phyloP scores from a whole-genome alignment of 225 moss, liverwort and hornwort genomes.

The Physcomitrellopsis africana region DNA sequence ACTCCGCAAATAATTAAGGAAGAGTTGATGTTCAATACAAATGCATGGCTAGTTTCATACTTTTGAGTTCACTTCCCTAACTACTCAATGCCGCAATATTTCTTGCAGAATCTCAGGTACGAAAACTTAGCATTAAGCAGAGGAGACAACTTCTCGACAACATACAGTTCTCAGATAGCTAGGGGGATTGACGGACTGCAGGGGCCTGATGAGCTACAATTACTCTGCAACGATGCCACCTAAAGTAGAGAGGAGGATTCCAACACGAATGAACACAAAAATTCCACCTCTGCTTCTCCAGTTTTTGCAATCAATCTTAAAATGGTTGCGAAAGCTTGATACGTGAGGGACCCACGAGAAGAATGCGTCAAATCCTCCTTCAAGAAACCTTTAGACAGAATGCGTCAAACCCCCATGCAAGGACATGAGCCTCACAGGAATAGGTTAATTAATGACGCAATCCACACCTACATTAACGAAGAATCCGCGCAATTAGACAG shows the following conservation, averaged over 20 bases:
- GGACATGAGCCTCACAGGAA: neutral
- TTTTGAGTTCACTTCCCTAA: conserved; percentile 11
- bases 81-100: neutral
- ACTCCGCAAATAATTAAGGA: neutral
- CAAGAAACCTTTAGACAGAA: too few relatives aligned
- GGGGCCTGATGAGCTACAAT: neutral
- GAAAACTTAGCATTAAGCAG: neutral
- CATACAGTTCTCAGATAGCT: neutral
- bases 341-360: neutral
- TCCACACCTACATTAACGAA: conserved; percentile 23
- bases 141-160: neutral
- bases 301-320: neutral
- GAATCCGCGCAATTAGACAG: neutral
- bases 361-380: neutral
- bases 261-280: neutral
- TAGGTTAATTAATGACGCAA: conserved; percentile 2
- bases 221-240: neutral
- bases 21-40: neutral
- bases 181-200: neutral
- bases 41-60: neutral
- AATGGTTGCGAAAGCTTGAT: neutral
- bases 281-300: neutral
- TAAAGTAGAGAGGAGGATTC: neutral
- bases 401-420: too few relatives aligned
- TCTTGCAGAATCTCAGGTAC: too few relatives aligned